Base-by-base conservation (phyloP, 352 stramenopile genomes). In the Plasmopara viticola region DNA sequence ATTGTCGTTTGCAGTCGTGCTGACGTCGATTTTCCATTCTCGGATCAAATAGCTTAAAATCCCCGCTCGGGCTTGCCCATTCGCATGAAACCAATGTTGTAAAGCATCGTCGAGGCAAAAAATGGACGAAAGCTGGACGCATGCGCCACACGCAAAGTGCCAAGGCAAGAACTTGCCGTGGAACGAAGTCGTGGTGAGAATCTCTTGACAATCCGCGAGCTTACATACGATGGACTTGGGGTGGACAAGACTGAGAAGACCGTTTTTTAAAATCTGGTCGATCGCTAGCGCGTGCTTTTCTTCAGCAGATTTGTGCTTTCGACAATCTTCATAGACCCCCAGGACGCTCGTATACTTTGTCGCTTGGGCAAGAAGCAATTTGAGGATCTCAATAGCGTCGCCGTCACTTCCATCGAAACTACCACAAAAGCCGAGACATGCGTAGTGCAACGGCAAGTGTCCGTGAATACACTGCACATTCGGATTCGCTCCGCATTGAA, bases 381-480 rank as follows among this genome's bases (percentile, higher is more conserved):
- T 42, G 0, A 76, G 38, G 5, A 86, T 45, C 9, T 64, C 52
- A 2, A 84, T 25, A 7, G 72, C 64, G 9, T 47, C 35, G 5
- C 35, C 46, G 2, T 61, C 43, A 14, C 53, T 62, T 33, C 57
- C 51, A 35, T 71, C 51, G 0, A 51, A 20, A 25, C 40, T 55
- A 15, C 43, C 54, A 47, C 78, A 86, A 31, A 87, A 74, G 1
- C 75, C 79, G 7, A 86, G 55, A 29, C 74, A 88, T 1, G 74
- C 73, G 48, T 87, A 92, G 48, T 92, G 82, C 15, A 92, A 39
- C 2, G 78, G 68, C 0, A 87, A 43, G 29, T 80, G 75, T 4
- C 82, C 82, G 20, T 73, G 74, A 1, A 48, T 42, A 44, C 86
- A 73, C 10, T 65, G 66, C 7, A 86, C 48, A 20, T 87, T 90